A percentile compares a stretch with the other conserved stretches of the same genome.
Evolutionary conservation across 257 asterid species (phyloP).

Genomic region (Solanum habrochaites): DNA sequence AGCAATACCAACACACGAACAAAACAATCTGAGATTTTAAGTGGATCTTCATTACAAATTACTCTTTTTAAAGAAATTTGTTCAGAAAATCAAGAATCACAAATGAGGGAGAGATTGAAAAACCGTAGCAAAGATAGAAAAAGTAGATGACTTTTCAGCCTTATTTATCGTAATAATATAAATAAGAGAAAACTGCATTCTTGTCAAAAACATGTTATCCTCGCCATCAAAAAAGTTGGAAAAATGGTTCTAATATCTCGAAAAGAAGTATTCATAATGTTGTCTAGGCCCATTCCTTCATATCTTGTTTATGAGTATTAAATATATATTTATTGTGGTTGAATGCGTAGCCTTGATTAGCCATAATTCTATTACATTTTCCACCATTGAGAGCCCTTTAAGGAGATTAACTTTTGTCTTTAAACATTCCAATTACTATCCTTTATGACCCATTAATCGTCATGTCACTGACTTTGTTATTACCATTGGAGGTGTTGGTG

Average conservation of each 20-base stretch:
- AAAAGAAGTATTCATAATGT: neutral
- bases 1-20: neutral
- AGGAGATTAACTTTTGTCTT: neutral
- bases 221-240: neutral
- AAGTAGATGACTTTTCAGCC: neutral
- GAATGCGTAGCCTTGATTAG: neutral
- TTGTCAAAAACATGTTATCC: neutral
- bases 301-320: neutral
- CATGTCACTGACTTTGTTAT: neutral
- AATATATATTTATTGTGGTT: neutral
- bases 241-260: neutral
- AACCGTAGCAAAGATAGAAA: neutral
- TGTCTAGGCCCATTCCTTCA: neutral
- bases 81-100: neutral
- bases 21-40: neutral
- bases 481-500: neutral
- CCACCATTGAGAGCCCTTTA: neutral
- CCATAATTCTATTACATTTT: neutral
- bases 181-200: neutral
- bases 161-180: no score
- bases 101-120: neutral
- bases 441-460: neutral
- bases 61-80: neutral
- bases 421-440: neutral
- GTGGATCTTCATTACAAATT: neutral